A percentile compares a stretch with the other conserved stretches of the same genome.
These are phyloP conservation scores for Suillus clintonianus DNA, from an alignment of 768 basidiomycete genomes.

Conservation along the genomic window DNA sequence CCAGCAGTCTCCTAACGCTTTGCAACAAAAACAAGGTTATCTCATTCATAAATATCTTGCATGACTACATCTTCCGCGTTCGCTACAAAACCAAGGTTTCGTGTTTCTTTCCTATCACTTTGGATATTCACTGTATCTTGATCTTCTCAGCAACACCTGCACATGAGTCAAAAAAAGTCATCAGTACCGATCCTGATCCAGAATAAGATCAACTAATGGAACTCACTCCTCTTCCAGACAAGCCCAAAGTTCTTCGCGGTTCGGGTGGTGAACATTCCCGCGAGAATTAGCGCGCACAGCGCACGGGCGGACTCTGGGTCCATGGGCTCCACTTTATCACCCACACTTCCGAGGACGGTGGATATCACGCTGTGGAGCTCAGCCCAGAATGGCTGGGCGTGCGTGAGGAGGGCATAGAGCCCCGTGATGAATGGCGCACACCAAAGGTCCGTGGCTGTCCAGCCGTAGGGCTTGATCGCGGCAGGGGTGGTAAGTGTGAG, in stretches of 20 bases:
- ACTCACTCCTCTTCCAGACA: conserved; percentile 19
- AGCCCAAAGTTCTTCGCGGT: conserved; percentile 64
- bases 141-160: conserved; percentile 25
- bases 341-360: conserved; percentile 44
- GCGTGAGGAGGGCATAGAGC: conserved; percentile 80
- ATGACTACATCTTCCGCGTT: background rate
- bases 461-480: conserved; percentile 81
- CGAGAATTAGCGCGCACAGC: conserved; percentile 67
- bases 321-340: conserved; percentile 42
- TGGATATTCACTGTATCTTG: conserved; percentile 23
- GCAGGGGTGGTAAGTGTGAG: conserved; percentile 72
- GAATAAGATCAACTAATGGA: background rate
- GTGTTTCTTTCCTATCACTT: background rate
- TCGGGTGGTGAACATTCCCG: conserved; percentile 60
- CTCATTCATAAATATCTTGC: background rate
- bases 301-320: conserved; percentile 70
- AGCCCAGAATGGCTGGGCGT: conserved; percentile 84
- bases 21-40: background rate
- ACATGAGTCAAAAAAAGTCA: no score
- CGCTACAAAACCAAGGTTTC: background rate
- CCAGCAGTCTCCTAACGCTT: no score
- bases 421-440: conserved; percentile 77
- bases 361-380: conserved; percentile 53
- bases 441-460: conserved; percentile 87
- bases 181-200: background rate